Evolutionary conservation across 1,284 basidiomycete species (phyloP).

Genomic region (Ganoderma resinaceum): DNA sequence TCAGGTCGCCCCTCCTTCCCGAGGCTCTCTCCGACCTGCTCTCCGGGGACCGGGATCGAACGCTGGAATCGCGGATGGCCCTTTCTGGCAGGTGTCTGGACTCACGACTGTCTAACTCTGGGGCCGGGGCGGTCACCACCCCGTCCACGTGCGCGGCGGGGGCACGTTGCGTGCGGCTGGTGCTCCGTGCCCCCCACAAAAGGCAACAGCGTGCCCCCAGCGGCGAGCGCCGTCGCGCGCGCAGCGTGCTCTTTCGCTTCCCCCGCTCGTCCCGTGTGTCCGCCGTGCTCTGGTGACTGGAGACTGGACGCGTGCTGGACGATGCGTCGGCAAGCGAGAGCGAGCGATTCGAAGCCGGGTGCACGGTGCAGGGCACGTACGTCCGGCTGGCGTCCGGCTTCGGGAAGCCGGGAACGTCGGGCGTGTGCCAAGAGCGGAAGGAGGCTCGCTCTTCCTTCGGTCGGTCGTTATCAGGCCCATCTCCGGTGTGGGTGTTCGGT

Average conservation of each 20-base stretch:
- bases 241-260: slow-evolving; percentile 5
- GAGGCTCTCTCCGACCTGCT: background rate
- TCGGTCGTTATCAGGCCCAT: slow-evolving; percentile 7
- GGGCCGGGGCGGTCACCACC: slow-evolving; percentile 20
- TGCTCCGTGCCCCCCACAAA: slow-evolving; percentile 10
- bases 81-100: background rate
- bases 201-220: slow-evolving; percentile 14
- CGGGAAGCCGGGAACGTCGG: background rate
- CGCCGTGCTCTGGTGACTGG: background rate
- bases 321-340: background rate
- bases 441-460: background rate
- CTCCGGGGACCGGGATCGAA: background rate
- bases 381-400: slow-evolving; percentile 4
- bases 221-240: background rate
- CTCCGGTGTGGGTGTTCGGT: background rate
- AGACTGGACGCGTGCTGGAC: no score
- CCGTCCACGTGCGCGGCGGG: slow-evolving; percentile 23
- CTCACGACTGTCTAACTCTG: slow-evolving; percentile 1
- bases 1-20: no score
- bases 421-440: background rate
- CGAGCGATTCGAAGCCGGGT: background rate
- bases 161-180: slow-evolving; percentile 26
- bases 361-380: background rate
- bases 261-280: background rate
- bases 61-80: background rate